Conservation (phyloP, 1,139 yeast genomes). For the Saccharomyces hybrid region DNA sequence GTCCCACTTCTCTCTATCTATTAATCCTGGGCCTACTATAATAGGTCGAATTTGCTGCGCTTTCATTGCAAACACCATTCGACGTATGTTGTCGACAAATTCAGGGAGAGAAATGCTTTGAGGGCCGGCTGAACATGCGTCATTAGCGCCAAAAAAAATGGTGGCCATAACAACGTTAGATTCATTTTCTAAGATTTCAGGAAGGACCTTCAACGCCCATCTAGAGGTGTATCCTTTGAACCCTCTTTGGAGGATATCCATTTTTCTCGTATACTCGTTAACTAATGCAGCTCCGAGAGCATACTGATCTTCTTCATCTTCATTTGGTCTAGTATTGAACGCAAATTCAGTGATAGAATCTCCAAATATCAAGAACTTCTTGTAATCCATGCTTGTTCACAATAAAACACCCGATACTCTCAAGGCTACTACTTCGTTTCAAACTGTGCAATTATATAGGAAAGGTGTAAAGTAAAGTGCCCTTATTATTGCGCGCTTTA, state of each 20-base stretch:
- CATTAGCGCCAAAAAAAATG: constrained; percentile 73
- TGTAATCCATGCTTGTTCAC: constrained; percentile 29
- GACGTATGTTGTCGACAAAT: constrained; percentile 41
- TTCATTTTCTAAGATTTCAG: constrained; percentile 41
- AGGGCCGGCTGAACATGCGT: constrained; percentile 42
- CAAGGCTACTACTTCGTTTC: too few species aligned
- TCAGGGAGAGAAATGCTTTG: constrained; percentile 51
- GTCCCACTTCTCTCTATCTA: constrained; percentile 40
- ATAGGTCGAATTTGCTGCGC: too few species aligned
- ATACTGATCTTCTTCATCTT: constrained; percentile 5
- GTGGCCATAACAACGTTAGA: constrained; percentile 39
- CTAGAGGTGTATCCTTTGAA: constrained; percentile 55
- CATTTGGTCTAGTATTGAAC: constrained; percentile 28
- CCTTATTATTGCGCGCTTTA: neutral
- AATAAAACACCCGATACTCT: too few species aligned
- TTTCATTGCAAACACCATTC: too few species aligned
- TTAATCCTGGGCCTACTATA: constrained; percentile 64
- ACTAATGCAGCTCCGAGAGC: constrained; percentile 45
- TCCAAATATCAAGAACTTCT: constrained; percentile 55
- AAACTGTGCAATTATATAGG: too few species aligned
- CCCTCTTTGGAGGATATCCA: constrained; percentile 56
- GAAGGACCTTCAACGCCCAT: constrained; percentile 43
- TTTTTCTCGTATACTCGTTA: constrained; percentile 41
- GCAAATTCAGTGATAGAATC: constrained; percentile 61
- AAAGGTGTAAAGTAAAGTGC: too few species aligned